These are phyloP conservation scores for Aspergillus carbonarius DNA, from an alignment of 2,329 filamentous ascomycete species.

Conservation along the genomic window DNA sequence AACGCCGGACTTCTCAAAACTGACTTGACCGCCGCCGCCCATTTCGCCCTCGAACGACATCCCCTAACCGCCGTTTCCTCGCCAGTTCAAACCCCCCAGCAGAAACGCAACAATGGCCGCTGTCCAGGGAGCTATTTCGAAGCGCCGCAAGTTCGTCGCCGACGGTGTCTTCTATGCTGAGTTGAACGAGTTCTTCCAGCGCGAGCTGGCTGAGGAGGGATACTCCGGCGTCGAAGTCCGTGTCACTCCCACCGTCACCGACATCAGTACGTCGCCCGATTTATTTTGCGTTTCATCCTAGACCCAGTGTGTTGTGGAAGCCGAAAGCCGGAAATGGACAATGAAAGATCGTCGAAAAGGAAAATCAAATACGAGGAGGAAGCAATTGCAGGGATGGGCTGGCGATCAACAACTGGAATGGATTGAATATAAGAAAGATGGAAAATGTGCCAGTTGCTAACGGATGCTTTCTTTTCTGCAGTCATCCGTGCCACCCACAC, in stretches of 20 bases:
- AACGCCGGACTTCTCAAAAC: constrained; percentile 36
- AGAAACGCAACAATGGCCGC: constrained; percentile 50
- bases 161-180: constrained; percentile 99
- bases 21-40: constrained; percentile 28
- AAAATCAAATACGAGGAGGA: background rate
- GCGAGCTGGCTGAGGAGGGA: constrained; percentile 98
- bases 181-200: constrained; percentile 99
- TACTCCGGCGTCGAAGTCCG: constrained; percentile 99
- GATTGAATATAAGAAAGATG: constrained; percentile 1
- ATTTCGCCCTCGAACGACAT: constrained; percentile 32
- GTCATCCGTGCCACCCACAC: constrained; percentile 99
- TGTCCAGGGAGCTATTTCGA: constrained; percentile 53
- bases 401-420: background rate
- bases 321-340: constrained; percentile 11
- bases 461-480: constrained; percentile 34
- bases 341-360: constrained; percentile 11
- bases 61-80: constrained; percentile 34
- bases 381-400: constrained; percentile 1
- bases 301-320: background rate
- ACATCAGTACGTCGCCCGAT: constrained; percentile 69
- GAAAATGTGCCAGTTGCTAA: constrained; percentile 29
- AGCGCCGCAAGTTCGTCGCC: constrained; percentile 73
- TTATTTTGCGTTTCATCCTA: constrained; percentile 17
- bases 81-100: constrained; percentile 31
- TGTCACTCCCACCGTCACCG: constrained; percentile 99